phyloP scores from a whole-genome alignment of 164 flowering plant genomes.

The Santalum album region DNA sequence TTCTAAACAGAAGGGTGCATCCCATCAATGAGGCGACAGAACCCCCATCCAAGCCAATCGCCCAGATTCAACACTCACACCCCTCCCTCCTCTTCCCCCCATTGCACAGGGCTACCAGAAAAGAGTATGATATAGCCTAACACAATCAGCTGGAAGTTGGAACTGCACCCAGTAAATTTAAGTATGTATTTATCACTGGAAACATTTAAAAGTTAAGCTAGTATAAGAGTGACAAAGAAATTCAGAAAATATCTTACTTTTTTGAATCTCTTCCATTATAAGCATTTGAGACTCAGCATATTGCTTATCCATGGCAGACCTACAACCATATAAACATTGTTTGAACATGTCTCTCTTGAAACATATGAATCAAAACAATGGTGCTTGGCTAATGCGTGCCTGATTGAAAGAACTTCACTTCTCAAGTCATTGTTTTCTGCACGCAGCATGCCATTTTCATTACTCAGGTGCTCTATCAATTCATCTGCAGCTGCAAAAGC shows the following conservation, averaged over 20 bases:
- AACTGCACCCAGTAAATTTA: no score
- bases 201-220: no score
- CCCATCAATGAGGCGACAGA: no score
- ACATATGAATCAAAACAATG: not conserved
- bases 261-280: conserved; percentile 45
- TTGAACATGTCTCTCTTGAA: not conserved
- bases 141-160: no score
- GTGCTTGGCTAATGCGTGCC: conserved; percentile 23
- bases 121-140: no score
- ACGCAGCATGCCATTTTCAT: conserved; percentile 39
- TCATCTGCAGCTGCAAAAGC: conserved; percentile 61
- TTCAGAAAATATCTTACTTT: conserved; percentile 32
- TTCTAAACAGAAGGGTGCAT: no score
- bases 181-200: no score
- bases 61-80: no score
- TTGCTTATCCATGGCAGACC: conserved; percentile 33
- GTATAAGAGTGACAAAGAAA: no score
- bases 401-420: conserved; percentile 33
- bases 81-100: no score
- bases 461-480: conserved; percentile 44
- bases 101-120: no score
- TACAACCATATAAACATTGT: conserved; percentile 20
- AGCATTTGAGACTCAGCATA: conserved; percentile 32
- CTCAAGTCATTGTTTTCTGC: conserved; percentile 34
- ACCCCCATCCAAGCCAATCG: no score